Conservation (phyloP, 1,284 basidiomycete genomes). For the Coniferiporia weirii region DNA sequence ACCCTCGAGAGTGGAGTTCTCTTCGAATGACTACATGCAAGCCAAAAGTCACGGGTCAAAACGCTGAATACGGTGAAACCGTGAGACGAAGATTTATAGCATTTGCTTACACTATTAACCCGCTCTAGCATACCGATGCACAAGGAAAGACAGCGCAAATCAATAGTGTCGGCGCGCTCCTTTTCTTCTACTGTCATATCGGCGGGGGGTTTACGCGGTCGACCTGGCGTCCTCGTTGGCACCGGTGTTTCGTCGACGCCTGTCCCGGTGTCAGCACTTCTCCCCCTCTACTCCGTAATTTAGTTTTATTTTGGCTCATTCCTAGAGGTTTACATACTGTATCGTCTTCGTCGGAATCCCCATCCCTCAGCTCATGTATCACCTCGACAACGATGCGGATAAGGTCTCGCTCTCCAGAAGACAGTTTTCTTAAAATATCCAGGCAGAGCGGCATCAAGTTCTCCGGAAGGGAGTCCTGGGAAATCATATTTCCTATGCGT, state of each 20-base stretch:
- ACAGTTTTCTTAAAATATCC: conserved; percentile 83
- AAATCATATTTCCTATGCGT: conserved; percentile 75
- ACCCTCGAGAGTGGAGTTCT: conserved; percentile 91
- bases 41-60: not conserved
- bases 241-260: conserved; percentile 32
- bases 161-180: conserved; percentile 60
- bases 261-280: conserved; percentile 29
- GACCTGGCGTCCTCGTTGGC: conserved; percentile 23
- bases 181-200: conserved; percentile 58
- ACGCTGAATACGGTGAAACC: not conserved
- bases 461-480: conserved; percentile 76
- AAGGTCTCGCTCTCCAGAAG: conserved; percentile 83
- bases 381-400: conserved; percentile 94
- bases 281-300: conserved; percentile 23
- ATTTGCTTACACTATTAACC: conserved; percentile 72
- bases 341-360: conserved; percentile 45
- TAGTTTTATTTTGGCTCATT: not conserved
- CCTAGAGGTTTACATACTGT: conserved; percentile 20
- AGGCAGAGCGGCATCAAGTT: conserved; percentile 76
- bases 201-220: conserved; percentile 37
- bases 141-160: conserved; percentile 81
- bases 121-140: conserved; percentile 90
- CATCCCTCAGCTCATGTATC: conserved; percentile 79
- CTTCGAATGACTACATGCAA: conserved; percentile 70
- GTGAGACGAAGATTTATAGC: not conserved